Percentiles rank a stretch among this genome's conserved stretches.
Conservation (phyloP, 1,284 basidiomycete genomes). For the Marasmius tenuissimus region DNA sequence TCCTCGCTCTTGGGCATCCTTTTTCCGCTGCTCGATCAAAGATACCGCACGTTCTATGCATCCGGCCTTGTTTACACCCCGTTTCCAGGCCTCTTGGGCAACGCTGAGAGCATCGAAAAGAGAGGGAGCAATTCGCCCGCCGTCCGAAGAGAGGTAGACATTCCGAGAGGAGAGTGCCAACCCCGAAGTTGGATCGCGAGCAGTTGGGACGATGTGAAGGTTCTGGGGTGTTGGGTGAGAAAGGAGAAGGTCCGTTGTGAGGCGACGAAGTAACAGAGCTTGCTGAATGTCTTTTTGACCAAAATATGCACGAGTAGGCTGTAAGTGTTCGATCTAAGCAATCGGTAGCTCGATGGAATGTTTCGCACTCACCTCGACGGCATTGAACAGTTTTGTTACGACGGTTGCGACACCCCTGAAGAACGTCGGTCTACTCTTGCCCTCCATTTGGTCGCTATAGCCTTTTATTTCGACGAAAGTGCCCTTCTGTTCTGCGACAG, state of each 20-base stretch:
- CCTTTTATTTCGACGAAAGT: constrained; percentile 92
- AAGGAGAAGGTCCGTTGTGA: constrained; percentile 82
- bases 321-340: constrained; percentile 1
- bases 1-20: constrained; percentile 22
- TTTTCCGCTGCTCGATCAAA: neutral
- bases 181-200: constrained; percentile 59
- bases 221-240: constrained; percentile 70
- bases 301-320: constrained; percentile 94
- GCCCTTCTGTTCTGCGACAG: constrained; percentile 76
- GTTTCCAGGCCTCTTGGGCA: constrained; percentile 56
- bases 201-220: constrained; percentile 84
- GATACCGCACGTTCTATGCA: constrained; percentile 36
- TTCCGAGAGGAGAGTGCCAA: constrained; percentile 94
- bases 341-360: neutral
- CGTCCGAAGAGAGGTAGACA: constrained; percentile 71
- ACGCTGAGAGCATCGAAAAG: constrained; percentile 71
- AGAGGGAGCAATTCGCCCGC: constrained; percentile 69
- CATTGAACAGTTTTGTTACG: constrained; percentile 94
- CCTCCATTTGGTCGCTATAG: constrained; percentile 87
- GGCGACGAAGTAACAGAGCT: constrained; percentile 82
- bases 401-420: constrained; percentile 96
- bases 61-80: constrained; percentile 50
- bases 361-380: constrained; percentile 65
- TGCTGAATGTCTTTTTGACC: constrained; percentile 99
- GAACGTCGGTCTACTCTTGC: constrained; percentile 81